Conservation (phyloP, 257 asterid genomes). For the Solanum lycopersicoides region DNA sequence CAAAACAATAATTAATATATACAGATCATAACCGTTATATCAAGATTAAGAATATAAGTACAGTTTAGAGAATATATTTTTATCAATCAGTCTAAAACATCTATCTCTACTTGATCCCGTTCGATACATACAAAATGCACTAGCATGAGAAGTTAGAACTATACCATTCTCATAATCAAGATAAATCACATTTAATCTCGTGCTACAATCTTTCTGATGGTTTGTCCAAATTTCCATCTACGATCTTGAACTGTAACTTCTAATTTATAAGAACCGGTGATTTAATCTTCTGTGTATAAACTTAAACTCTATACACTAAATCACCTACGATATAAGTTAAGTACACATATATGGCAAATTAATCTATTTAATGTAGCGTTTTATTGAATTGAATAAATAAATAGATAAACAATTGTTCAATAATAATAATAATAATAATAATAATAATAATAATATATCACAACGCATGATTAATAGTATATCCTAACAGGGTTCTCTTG, state of each 20-base stretch:
- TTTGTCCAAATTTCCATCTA: neutral
- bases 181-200: neutral
- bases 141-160: neutral
- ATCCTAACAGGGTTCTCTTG: neutral
- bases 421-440: too few species aligned
- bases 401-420: too few species aligned
- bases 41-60: neutral
- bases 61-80: neutral
- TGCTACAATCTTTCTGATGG: neutral
- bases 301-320: too few species aligned
- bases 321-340: neutral
- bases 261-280: neutral
- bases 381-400: neutral
- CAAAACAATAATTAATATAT: neutral
- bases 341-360: neutral
- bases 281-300: neutral
- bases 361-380: too few species aligned
- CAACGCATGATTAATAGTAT: neutral
- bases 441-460: too few species aligned
- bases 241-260: neutral
- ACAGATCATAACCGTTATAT: too few species aligned
- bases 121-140: neutral
- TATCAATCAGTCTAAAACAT: neutral
- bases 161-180: neutral
- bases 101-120: neutral